Evolutionary conservation across 164 flowering plant genomes (phyloP).

Genomic region (Echeveria elegans): DNA sequence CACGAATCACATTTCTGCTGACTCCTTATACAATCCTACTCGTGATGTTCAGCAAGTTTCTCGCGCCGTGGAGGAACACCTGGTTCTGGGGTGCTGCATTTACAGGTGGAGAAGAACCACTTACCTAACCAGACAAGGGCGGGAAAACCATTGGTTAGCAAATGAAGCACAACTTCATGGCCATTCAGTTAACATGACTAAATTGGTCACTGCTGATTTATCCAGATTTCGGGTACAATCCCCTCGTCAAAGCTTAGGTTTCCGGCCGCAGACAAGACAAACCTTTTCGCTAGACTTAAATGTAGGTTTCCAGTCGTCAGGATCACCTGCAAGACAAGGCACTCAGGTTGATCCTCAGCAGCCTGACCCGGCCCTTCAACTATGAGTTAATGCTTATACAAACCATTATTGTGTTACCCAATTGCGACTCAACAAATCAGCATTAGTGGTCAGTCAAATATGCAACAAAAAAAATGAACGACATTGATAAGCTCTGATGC

Average conservation of each 20-base stretch:
- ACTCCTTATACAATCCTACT: constrained; percentile 40
- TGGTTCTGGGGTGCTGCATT: constrained; percentile 22
- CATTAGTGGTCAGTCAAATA: too few species aligned
- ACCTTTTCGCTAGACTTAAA: constrained; percentile 82
- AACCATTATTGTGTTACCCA: neutral
- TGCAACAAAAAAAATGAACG: neutral
- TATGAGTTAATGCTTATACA: constrained; percentile 18
- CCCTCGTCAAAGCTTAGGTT: constrained; percentile 44
- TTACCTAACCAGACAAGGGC: constrained; percentile 33
- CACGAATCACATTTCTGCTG: constrained; percentile 45
- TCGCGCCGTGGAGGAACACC: constrained; percentile 31
- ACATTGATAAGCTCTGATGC: neutral
- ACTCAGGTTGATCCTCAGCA: constrained; percentile 66
- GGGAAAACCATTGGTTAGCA: constrained; percentile 23
- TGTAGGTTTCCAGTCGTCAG: constrained; percentile 66
- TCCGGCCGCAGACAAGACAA: constrained; percentile 42
- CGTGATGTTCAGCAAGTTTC: constrained; percentile 34
- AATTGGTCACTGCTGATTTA: constrained; percentile 34
- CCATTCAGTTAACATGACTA: constrained; percentile 40
- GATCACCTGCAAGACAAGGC: constrained; percentile 62
- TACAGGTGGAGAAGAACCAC: constrained; percentile 32
- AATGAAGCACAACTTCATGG: constrained; percentile 34
- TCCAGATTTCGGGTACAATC: constrained; percentile 51
- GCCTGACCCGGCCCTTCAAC: constrained; percentile 93
- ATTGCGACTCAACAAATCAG: neutral